These are phyloP conservation scores for Phytophthora agathidicida DNA, from an alignment of 352 stramenopile species.

Conservation along the genomic window DNA sequence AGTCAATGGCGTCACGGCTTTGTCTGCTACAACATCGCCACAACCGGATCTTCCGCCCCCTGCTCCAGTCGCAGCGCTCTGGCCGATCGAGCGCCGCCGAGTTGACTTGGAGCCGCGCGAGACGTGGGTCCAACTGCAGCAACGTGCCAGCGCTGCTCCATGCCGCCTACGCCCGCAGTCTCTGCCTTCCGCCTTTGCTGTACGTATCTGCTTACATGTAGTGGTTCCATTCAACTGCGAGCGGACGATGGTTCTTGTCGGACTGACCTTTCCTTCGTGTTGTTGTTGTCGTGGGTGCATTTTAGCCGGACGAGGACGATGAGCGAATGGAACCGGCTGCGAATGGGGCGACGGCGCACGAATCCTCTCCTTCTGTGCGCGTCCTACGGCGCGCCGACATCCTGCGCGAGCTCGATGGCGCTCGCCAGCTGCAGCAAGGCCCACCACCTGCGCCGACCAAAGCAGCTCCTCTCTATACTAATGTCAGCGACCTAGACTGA, in stretches of 20 bases:
- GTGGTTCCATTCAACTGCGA: neutral
- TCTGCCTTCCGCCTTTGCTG: conserved; percentile 55
- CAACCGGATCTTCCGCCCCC: conserved; percentile 39
- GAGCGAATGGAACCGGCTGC: conserved; percentile 1
- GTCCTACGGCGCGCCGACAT: conserved; percentile 65
- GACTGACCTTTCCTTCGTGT: conserved; percentile 18
- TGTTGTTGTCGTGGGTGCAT: conserved; percentile 23
- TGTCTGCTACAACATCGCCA: conserved; percentile 6
- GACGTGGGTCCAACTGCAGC: conserved; percentile 70
- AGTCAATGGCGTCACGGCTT: conserved; percentile 14
- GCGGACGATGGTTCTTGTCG: neutral
- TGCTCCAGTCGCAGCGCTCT: conserved; percentile 8
- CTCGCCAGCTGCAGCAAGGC: conserved; percentile 3
- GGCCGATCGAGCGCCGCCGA: neutral
- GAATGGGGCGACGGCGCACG: neutral
- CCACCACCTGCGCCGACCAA: conserved; percentile 1
- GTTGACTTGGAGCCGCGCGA: conserved; percentile 44
- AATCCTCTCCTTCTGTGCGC: conserved; percentile 28
- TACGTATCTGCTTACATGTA: conserved; percentile 22
- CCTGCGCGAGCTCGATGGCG: conserved; percentile 40
- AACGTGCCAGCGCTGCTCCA: conserved; percentile 50
- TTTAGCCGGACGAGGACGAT: conserved; percentile 24
- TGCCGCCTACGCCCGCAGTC: conserved; percentile 50
- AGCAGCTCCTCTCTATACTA: conserved; percentile 37
- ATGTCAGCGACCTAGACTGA: conserved; percentile 51